phyloP scores from a whole-genome alignment of 306 rosid genomes.

The Cucurbita pepo region DNA sequence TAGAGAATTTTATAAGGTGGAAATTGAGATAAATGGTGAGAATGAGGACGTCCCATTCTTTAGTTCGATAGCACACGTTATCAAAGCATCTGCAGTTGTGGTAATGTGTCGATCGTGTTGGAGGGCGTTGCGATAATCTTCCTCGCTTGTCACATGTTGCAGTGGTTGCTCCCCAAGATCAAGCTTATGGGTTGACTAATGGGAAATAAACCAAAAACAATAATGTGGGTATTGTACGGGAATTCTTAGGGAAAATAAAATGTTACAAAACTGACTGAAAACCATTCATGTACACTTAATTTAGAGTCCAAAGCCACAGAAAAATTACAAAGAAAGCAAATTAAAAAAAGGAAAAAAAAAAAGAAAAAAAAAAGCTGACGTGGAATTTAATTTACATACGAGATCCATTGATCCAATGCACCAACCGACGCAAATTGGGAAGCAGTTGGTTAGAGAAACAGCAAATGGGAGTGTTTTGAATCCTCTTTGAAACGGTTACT shows the following conservation, averaged over 20 bases:
- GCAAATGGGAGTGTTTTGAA: neutral
- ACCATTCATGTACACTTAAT: too few relatives aligned
- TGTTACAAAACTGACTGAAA: too few relatives aligned
- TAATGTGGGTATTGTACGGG: too few relatives aligned
- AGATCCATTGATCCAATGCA: neutral
- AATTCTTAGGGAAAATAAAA: too few relatives aligned
- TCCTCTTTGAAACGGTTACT: neutral
- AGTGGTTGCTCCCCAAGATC: slow-evolving; percentile 80
- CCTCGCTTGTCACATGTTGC: slow-evolving; percentile 80
- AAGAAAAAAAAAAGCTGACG: neutral
- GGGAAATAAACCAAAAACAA: slow-evolving; percentile 28
- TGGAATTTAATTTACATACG: neutral
- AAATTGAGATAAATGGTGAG: too few relatives aligned
- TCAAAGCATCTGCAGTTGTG: slow-evolving; percentile 81
- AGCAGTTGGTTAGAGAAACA: neutral
- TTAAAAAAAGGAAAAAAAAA: too few relatives aligned
- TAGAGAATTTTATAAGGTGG: too few relatives aligned
- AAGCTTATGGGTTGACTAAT: slow-evolving; percentile 84
- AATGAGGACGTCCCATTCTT: neutral
- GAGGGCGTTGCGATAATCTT: slow-evolving; percentile 88
- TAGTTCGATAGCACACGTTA: slow-evolving; percentile 62
- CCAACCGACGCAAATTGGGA: neutral
- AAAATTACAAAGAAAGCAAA: too few relatives aligned
- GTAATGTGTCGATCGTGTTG: slow-evolving; percentile 84
- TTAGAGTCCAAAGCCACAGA: too few relatives aligned